Evolutionary conservation across 2,329 filamentous ascomycete genomes (phyloP), one percentile per base, ranked within the genome.

Genomic region (Botryotinia globosa): DNA sequence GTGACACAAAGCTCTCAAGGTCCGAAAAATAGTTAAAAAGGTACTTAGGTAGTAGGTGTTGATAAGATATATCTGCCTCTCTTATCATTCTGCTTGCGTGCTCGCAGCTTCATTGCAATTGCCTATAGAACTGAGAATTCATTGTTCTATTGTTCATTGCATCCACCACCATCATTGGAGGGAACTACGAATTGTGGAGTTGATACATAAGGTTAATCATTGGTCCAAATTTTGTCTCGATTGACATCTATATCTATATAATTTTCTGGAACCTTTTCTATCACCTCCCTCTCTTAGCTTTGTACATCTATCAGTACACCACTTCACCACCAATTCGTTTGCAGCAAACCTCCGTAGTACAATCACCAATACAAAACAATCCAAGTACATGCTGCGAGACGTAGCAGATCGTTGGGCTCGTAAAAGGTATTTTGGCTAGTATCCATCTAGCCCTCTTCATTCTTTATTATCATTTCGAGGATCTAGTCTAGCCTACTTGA

Each of bases 361-460:
- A 72, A 39, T 14, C 59, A 39, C 32, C n/a, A 51, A 42, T 12
- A 72, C 34, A 68, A 29, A 61, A 45, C 29, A 59, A 69, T 67
- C 22, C 32, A 61, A 79, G 81, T 86, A 83, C 81, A 88, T 88
- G 86, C 85, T 81, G 83, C 85, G 86, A 77, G 79, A 86, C 79
- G 83, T 85, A 76, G 86, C 83, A 78, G 87, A 84, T 79, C 80
- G 82, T 78, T 84, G 83, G 83, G 83, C 83, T 78, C 81, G 83
- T 72, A 83, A 83, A 77, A 79, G 83, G 74, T 84, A 84, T 76
- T 81, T 83, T 75, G 83, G 81, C 77, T 83, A 82, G 83, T 48
- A 67, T 63, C n/a, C 44, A 62, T 72, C 34, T 44, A 68, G 63
- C 68, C 63, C 70, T 68, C 63, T 56, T 61, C 65, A 56, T 59